These are phyloP conservation scores for Mycena rebaudengoi DNA, from an alignment of 768 basidiomycete genomes.

Conservation along the genomic window DNA sequence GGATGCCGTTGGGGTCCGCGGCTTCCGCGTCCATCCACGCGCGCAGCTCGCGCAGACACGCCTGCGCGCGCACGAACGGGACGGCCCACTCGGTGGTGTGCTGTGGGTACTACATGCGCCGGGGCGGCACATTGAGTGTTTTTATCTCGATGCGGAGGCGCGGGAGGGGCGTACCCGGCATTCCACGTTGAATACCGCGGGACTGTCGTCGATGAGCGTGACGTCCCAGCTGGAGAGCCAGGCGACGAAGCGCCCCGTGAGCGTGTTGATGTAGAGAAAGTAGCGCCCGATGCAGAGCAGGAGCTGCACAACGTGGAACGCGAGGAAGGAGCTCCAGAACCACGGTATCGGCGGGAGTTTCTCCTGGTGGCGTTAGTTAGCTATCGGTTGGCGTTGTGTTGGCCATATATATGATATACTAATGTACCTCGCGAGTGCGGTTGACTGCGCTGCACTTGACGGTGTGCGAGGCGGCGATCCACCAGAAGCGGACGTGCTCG, in stretches of 20 bases:
- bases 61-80: constrained; percentile 70
- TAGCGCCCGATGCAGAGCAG: constrained; percentile 78
- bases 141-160: constrained; percentile 5
- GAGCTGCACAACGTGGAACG: constrained; percentile 86
- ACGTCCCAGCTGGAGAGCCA: constrained; percentile 71
- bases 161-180: constrained; percentile 71
- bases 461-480: constrained; percentile 85
- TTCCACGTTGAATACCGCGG: constrained; percentile 92
- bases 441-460: constrained; percentile 80
- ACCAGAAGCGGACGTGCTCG: constrained; percentile 94
- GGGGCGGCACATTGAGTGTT: background rate
- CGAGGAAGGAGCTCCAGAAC: constrained; percentile 78
- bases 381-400: too few species aligned
- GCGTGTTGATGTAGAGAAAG: constrained; percentile 51
- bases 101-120: constrained; percentile 77
- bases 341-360: constrained; percentile 61
- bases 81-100: constrained; percentile 97
- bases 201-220: constrained; percentile 78
- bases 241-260: constrained; percentile 68
- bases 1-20: constrained; percentile 72
- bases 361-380: too few species aligned
- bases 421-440: constrained; percentile 77
- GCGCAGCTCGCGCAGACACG: constrained; percentile 77
- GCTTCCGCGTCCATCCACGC: constrained; percentile 77
- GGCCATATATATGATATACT: constrained; percentile 1